phyloP scores from a whole-genome alignment of 345 rosid genomes.

The Aquilaria yunnanensis region DNA sequence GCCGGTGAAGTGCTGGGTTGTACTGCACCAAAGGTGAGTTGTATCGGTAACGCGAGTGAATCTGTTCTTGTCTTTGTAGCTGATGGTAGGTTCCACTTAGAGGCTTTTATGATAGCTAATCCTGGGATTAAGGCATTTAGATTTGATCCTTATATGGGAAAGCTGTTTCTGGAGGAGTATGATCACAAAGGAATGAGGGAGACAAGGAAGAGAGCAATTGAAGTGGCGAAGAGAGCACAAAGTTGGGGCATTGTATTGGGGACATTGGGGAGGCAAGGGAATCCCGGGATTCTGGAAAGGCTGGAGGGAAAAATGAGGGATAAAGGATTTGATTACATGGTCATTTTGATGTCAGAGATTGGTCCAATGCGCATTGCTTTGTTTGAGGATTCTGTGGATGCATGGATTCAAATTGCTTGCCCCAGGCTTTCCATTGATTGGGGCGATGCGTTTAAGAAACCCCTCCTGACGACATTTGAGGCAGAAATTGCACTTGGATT shows the following conservation, averaged over 20 bases:
- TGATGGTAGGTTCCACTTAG: constrained; percentile 88
- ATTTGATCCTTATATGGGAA: constrained; percentile 79
- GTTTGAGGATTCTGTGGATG: constrained; percentile 83
- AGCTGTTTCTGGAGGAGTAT: constrained; percentile 78
- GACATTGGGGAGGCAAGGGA: constrained; percentile 95
- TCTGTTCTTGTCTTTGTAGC: constrained; percentile 67
- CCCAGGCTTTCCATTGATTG: constrained; percentile 94
- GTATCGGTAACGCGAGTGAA: constrained; percentile 12
- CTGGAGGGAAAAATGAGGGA: constrained; percentile 73
- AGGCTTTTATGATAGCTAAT: constrained; percentile 92
- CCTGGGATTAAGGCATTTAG: constrained; percentile 64
- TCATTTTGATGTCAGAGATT: constrained; percentile 83
- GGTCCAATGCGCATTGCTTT: constrained; percentile 62
- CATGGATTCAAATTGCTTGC: constrained; percentile 96
- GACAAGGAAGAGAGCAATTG: constrained; percentile 50
- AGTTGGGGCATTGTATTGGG: constrained; percentile 88
- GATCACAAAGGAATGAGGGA: constrained; percentile 94
- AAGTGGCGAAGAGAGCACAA: constrained; percentile 38
- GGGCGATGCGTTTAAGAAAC: constrained; percentile 88
- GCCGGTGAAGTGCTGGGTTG: constrained; percentile 91
- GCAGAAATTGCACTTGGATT: constrained; percentile 81
- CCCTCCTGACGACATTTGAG: constrained; percentile 77
- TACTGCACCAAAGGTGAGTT: constrained; percentile 59
- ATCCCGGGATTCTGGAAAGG: constrained; percentile 68
- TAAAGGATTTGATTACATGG: constrained; percentile 46